Base-by-base conservation (phyloP, 1,139 yeast genomes). In the Spencermartinsiella ligniputridi region DNA sequence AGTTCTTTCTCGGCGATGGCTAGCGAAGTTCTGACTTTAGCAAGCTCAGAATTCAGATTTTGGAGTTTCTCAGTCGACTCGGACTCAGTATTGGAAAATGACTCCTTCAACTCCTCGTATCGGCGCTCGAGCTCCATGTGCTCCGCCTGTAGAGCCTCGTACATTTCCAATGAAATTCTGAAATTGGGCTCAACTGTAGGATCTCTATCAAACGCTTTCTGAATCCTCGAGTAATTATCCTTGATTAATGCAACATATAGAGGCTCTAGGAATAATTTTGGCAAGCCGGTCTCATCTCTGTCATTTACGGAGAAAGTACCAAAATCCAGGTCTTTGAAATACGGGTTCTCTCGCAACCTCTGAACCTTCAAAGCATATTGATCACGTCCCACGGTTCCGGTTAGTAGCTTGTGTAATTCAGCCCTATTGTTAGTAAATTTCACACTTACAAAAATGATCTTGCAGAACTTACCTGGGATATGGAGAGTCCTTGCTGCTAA, bases 271-370 rank as follows among this genome's bases (percentile, higher is more conserved):
- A 76, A 88, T 1, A 90, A 87, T 46, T 80, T 78, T 0, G 97
- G 98, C 33, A 90, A 71, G 1, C 98, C 98, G 1, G 95, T 81
- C 2, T 79, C 82, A 59, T 88, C 95, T 50, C 77, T 75, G 4
- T 68, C 67, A 2, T 80, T 75, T 22, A 70, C 67, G 21, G 75
- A 60, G 30, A 71, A 62, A 32, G 67, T 66, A 25, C 66, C 67
- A 9, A 74, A 77, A 25, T 77, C 80, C 52, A 78, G 83, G 40
- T 76, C 75, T 16, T 75, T 72, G 58, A 88, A 80, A 9, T 68
- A 61, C 0, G 75, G 64, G 47, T 74, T 71, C 39, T 84, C 84
- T 49, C 79, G 78, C 54, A 94, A 80, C 57, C 85, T 88, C 44
- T 79, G 79, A 4, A 92, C 75, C 52, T 83, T 82, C 39, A 85